phyloP scores from a whole-genome alignment of 257 asterid species.

The Primulina eburnea region DNA sequence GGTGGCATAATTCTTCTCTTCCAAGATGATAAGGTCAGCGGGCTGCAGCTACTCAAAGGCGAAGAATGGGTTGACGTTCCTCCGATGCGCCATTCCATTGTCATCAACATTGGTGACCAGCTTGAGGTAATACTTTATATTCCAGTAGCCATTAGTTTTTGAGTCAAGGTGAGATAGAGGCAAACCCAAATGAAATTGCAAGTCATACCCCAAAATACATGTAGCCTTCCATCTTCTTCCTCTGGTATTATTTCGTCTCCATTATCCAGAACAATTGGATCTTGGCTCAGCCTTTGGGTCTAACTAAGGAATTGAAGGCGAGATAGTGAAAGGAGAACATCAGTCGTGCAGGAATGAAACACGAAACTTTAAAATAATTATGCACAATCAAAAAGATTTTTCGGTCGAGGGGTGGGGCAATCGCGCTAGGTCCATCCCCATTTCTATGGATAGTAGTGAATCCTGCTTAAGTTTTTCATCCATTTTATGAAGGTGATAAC shows the following conservation, averaged over 20 bases:
- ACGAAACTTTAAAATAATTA: too few relatives aligned
- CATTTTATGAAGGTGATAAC: conserved; percentile 44
- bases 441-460: neutral
- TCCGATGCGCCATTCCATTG: conserved; percentile 63
- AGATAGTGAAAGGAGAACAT: too few relatives aligned
- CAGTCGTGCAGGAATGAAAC: neutral
- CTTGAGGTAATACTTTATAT: conserved; percentile 39
- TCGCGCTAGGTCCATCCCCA: too few relatives aligned
- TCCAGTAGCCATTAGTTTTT: neutral
- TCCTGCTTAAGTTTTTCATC: neutral
- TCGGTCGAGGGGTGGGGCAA: too few relatives aligned
- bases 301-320: too few relatives aligned
- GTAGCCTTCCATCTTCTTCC: too few relatives aligned
- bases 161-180: too few relatives aligned
- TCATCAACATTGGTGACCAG: conserved; percentile 62
- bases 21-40: conserved; percentile 67
- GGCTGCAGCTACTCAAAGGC: conserved; percentile 68
- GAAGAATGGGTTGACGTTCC: conserved; percentile 64
- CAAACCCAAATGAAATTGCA: neutral
- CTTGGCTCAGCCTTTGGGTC: too few relatives aligned
- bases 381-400: neutral
- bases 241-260: too few relatives aligned
- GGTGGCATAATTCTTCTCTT: conserved; percentile 61
- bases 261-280: too few relatives aligned
- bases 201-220: neutral